Conservation (phyloP, 1,139 yeast species). For the Sugiyamaella grinbergsii region DNA sequence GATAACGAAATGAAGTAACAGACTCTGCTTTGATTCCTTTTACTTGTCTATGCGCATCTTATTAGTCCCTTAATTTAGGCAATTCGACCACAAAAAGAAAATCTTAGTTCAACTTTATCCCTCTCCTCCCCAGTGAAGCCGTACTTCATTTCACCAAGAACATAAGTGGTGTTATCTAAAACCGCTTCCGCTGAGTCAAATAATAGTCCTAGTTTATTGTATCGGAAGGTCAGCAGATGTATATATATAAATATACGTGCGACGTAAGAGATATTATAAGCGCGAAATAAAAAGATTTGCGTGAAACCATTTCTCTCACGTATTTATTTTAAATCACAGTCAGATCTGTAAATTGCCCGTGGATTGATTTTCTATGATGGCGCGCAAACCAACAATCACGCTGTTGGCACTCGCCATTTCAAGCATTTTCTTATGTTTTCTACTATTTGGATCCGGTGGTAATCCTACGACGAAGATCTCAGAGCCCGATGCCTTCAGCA, state of each 20-base stretch:
- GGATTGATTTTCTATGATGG: constrained; percentile 24
- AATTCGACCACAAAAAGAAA: too few species aligned
- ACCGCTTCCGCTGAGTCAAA: background rate
- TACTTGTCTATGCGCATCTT: too few species aligned
- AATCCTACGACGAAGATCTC: constrained; percentile 20
- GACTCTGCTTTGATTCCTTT: too few species aligned
- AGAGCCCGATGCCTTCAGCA: constrained; percentile 20
- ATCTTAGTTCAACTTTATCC: too few species aligned
- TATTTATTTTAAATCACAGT: too few species aligned
- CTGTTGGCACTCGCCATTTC: constrained; percentile 31
- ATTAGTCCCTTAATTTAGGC: too few species aligned
- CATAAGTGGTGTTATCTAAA: background rate
- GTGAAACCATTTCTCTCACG: too few species aligned
- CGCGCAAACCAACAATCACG: constrained; percentile 34
- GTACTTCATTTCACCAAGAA: too few species aligned
- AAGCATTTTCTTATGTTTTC: constrained; percentile 29
- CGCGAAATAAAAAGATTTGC: too few species aligned
- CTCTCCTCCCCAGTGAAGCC: too few species aligned
- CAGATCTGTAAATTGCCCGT: background rate
- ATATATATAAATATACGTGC: background rate
- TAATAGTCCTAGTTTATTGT: background rate
- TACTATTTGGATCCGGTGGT: constrained; percentile 25
- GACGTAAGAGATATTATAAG: too few species aligned
- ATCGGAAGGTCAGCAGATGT: background rate
- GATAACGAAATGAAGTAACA: too few species aligned